Conservation (phyloP, 23 red algal genomes). For the Cyanidium caldarium region DNA sequence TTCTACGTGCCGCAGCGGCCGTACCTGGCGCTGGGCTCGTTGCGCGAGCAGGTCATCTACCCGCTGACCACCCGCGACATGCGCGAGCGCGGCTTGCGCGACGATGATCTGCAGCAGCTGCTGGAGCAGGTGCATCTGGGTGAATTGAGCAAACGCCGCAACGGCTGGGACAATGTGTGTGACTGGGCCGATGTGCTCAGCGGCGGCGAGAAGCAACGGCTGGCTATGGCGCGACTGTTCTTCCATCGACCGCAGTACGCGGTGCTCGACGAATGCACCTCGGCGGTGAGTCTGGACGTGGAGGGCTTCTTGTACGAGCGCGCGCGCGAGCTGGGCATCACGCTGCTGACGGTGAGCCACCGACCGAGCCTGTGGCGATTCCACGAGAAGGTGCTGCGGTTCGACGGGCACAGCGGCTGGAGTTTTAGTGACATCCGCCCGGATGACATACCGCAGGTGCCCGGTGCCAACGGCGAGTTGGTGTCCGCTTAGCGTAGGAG, state of each 20-base stretch:
- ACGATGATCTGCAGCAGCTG: constrained; percentile 38
- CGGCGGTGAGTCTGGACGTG: constrained; percentile 77
- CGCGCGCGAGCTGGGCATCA: constrained; percentile 70
- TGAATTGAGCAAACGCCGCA: constrained; percentile 37
- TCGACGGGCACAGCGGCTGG: constrained; percentile 80
- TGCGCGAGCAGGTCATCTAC: constrained; percentile 90
- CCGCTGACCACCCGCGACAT: constrained; percentile 60
- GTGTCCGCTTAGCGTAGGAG: not conserved
- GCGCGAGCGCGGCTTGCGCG: constrained; percentile 22
- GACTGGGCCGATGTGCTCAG: constrained; percentile 92
- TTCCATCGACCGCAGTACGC: constrained; percentile 79
- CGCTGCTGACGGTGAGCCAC: constrained; percentile 84
- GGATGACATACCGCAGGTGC: constrained; percentile 35
- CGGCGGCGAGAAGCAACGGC: constrained; percentile 86
- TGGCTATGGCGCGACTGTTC: constrained; percentile 70
- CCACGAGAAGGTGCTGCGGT: constrained; percentile 71
- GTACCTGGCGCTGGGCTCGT: constrained; percentile 66
- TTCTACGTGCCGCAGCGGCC: constrained; percentile 94
- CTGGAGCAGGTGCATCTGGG: constrained; percentile 60
- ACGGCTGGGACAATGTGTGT: constrained; percentile 66
- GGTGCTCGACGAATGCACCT: constrained; percentile 88
- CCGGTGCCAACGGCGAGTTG: not conserved
- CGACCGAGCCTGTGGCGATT: constrained; percentile 91
- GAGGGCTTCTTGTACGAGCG: constrained; percentile 61
- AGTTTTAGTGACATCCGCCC: constrained; percentile 37